Conservation (phyloP, 805 yeast genomes). For the Wickerhamomyces rabaulensis region DNA sequence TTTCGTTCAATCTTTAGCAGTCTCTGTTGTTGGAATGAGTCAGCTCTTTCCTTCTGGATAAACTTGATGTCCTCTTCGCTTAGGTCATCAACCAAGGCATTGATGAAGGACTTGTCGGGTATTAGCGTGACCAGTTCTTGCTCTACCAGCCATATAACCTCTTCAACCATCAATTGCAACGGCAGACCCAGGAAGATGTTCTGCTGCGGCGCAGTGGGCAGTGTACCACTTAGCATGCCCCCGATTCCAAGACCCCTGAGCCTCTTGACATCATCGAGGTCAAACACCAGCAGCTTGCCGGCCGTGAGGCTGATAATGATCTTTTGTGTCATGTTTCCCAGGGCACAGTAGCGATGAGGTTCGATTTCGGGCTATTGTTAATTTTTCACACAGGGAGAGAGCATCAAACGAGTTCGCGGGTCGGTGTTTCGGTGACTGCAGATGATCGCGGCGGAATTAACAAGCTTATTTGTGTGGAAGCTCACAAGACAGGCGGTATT, state of each 20-base stretch:
- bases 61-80: conserved; percentile 11
- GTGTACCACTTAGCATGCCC: conserved; percentile 78
- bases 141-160: conserved; percentile 58
- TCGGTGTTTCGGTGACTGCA: no score
- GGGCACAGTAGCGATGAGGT: no score
- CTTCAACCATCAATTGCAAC: conserved; percentile 65
- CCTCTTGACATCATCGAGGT: conserved; percentile 43
- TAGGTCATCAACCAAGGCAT: conserved; percentile 9
- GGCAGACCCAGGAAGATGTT: conserved; percentile 85
- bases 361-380: no score
- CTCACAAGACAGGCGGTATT: no score
- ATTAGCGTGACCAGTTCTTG: conserved; percentile 36
- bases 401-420: no score
- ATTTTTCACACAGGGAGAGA: no score
- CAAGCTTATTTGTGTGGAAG: no score
- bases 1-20: conserved; percentile 6
- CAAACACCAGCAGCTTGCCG: conserved; percentile 52
- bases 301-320: conserved; percentile 33
- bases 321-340: background rate
- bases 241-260: conserved; percentile 61
- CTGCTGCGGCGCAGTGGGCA: conserved; percentile 91
- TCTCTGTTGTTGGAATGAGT: conserved; percentile 3
- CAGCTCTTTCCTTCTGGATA: conserved; percentile 6
- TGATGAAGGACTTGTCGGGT: conserved; percentile 33
- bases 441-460: no score